phyloP scores from a whole-genome alignment of 2,329 filamentous ascomycete species.

The Myriosclerotinia curreyana region DNA sequence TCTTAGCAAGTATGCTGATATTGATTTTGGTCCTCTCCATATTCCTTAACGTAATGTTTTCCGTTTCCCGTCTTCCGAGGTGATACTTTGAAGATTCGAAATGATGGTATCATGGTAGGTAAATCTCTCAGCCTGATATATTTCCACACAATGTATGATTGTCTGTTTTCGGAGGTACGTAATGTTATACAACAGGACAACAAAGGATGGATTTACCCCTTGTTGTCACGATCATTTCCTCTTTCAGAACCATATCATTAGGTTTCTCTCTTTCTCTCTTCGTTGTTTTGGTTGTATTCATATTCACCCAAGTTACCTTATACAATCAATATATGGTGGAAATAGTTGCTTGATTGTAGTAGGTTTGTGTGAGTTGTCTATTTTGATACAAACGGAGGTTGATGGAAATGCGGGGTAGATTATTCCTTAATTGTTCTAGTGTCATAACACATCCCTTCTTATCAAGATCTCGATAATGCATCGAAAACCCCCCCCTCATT shows the following conservation, averaged over 20 bases:
- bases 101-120: neutral
- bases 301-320: neutral
- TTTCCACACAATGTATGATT: neutral
- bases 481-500: neutral
- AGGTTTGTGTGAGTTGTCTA: neutral
- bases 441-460: neutral
- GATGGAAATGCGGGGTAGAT: slow-evolving; percentile 15
- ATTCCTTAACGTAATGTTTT: neutral
- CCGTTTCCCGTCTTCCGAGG: slow-evolving; percentile 4
- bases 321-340: neutral
- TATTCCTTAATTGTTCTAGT: neutral
- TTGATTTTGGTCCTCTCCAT: neutral
- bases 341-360: neutral
- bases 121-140: neutral
- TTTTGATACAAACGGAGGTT: neutral
- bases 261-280: neutral
- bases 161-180: slow-evolving; percentile 16
- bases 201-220: slow-evolving; percentile 10
- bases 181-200: slow-evolving; percentile 6
- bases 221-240: neutral
- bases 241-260: neutral
- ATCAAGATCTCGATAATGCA: slow-evolving; percentile 8
- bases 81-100: neutral
- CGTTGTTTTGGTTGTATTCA: neutral
- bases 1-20: neutral